Evolutionary conservation across 345 rosid species (phyloP).

Genomic region (Noccaea caerulescens): DNA sequence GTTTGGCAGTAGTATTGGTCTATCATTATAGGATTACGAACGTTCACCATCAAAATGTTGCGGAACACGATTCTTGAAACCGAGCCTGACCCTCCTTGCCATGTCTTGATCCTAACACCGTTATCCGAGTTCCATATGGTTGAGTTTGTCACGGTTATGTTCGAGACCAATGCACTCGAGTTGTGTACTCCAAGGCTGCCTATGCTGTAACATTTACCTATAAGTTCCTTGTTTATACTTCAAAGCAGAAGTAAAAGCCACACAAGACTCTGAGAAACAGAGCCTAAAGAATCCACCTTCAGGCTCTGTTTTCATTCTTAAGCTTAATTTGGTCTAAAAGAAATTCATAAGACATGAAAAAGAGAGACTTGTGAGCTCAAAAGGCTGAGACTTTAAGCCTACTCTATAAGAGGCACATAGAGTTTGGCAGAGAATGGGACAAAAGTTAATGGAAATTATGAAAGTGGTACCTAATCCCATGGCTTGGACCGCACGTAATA

Average conservation of each 20-base stretch:
- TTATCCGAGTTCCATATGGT: constrained; percentile 65
- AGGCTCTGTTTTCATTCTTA: background rate
- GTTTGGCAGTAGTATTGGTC: constrained; percentile 86
- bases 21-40: constrained; percentile 80
- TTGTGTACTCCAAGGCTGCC: constrained; percentile 87
- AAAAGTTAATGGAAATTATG: constrained; percentile 10
- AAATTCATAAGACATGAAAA: background rate
- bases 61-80: constrained; percentile 70
- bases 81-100: constrained; percentile 92
- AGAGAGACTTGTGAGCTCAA: constrained; percentile 1
- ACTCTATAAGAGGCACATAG: constrained; percentile 18
- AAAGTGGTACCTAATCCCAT: constrained; percentile 75
- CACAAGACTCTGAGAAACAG: constrained; percentile 5
- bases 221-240: constrained; percentile 1
- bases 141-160: constrained; percentile 77
- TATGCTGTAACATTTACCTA: constrained; percentile 57
- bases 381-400: constrained; percentile 9
- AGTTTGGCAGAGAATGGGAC: constrained; percentile 33
- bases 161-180: constrained; percentile 77
- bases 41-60: constrained; percentile 74
- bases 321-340: background rate
- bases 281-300: constrained; percentile 4
- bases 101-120: constrained; percentile 87
- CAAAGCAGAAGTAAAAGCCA: background rate
- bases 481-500: constrained; percentile 91